phyloP scores from a whole-genome alignment of 2,329 filamentous ascomycete species.

The Allantophomopsis lycopodina region DNA sequence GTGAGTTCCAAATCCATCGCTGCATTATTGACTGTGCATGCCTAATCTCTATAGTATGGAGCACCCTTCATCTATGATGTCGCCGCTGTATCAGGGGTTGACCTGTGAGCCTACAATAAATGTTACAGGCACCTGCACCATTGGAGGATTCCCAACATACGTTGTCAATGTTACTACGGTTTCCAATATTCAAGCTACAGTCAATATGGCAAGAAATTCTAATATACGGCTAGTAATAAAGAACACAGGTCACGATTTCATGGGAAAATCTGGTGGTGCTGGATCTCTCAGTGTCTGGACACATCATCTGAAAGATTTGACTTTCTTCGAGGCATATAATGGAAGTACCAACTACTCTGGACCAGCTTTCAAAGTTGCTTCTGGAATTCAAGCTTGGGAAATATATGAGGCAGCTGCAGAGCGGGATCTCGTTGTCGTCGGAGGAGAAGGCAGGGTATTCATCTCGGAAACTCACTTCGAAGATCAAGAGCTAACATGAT shows the following conservation, averaged over 20 bases:
- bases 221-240: conserved; percentile 31
- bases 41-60: background rate
- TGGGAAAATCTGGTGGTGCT: conserved; percentile 44
- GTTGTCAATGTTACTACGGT: conserved; percentile 12
- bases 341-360: conserved; percentile 29
- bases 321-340: conserved; percentile 21
- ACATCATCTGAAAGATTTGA: conserved; percentile 34
- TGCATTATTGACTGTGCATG: too few relatives aligned
- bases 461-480: too few relatives aligned
- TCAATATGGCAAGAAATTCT: conserved; percentile 20
- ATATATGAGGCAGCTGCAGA: conserved; percentile 25
- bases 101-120: conserved; percentile 18
- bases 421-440: conserved; percentile 29
- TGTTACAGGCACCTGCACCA: conserved; percentile 20
- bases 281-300: conserved; percentile 43
- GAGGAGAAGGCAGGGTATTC: conserved; percentile 23
- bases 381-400: conserved; percentile 36
- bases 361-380: conserved; percentile 34
- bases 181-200: conserved; percentile 15
- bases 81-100: conserved; percentile 23
- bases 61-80: conserved; percentile 20
- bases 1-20: too few relatives aligned
- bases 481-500: too few relatives aligned
- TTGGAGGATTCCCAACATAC: conserved; percentile 23
- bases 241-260: conserved; percentile 40